Percentiles rank a stretch among this genome's conserved stretches.
Evolutionary conservation across 176 grass and related monocot genomes (phyloP).

Genomic region (Typha latifolia): DNA sequence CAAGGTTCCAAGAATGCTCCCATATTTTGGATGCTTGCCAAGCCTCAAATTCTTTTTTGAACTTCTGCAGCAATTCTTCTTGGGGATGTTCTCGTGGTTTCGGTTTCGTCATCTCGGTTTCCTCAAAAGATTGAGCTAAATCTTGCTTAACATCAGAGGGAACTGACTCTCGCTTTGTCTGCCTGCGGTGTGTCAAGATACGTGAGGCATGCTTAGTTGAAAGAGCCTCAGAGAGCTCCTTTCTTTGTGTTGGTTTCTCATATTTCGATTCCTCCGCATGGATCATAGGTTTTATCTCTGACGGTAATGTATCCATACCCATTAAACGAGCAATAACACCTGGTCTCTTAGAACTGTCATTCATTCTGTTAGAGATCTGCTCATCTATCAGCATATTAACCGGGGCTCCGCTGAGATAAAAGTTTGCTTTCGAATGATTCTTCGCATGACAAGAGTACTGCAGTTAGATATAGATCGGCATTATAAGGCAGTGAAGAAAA

Average conservation of each 20-base stretch:
- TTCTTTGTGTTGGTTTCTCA: slow-evolving; percentile 24
- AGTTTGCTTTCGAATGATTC: slow-evolving; percentile 38
- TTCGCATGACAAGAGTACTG: slow-evolving; percentile 51
- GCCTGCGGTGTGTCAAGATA: not conserved
- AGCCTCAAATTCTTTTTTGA: slow-evolving; percentile 84
- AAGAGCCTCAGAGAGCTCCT: slow-evolving; percentile 20
- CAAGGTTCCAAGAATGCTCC: slow-evolving; percentile 42
- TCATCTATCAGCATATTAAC: slow-evolving; percentile 54
- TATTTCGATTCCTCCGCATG: slow-evolving; percentile 14
- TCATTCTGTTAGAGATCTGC: slow-evolving; percentile 37
- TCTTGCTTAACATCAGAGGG: not conserved
- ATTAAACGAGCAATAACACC: slow-evolving; percentile 80
- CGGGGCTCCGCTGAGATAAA: slow-evolving; percentile 11
- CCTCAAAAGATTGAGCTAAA: not conserved
- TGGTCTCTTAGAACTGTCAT: slow-evolving; percentile 43
- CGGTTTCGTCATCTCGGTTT: slow-evolving; percentile 36
- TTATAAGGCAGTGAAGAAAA: not conserved
- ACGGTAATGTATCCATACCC: slow-evolving; percentile 79
- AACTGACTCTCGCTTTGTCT: not conserved
- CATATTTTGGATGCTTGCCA: slow-evolving; percentile 60
- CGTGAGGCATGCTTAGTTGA: slow-evolving; percentile 23
- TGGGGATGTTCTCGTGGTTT: slow-evolving; percentile 75
- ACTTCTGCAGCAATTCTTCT: slow-evolving; percentile 91
- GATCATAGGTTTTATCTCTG: slow-evolving; percentile 21
- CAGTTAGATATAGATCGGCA: slow-evolving; percentile 6